These are phyloP conservation scores for Phanerodontia chrysosporium DNA, from an alignment of 768 basidiomycete genomes.

Conservation along the genomic window DNA sequence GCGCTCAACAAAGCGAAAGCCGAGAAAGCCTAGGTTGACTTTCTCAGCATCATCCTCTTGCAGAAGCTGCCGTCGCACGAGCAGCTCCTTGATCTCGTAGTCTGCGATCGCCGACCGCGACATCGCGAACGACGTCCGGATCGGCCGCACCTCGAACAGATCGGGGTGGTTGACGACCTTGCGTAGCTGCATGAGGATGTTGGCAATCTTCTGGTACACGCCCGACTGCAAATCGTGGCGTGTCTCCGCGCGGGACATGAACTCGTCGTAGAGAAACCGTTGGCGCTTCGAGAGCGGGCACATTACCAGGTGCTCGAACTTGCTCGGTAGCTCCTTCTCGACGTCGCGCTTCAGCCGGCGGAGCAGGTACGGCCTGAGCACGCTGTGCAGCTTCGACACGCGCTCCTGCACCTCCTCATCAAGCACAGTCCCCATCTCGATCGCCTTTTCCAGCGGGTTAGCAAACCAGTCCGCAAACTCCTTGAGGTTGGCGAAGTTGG, in stretches of 20 bases:
- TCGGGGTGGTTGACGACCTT: slow-evolving; percentile 97
- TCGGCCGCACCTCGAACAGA: slow-evolving; percentile 85
- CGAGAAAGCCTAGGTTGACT: slow-evolving; percentile 59
- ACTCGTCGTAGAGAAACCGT: slow-evolving; percentile 94
- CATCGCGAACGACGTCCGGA: slow-evolving; percentile 74
- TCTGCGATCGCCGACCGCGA: slow-evolving; percentile 71
- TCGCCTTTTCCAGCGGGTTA: slow-evolving; percentile 90
- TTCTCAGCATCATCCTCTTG: slow-evolving; percentile 46
- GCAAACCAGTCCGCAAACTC: slow-evolving; percentile 98
- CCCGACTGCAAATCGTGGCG: slow-evolving; percentile 80
- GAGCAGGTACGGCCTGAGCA: slow-evolving; percentile 93
- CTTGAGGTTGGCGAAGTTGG: slow-evolving; percentile 85
- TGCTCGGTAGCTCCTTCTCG: slow-evolving; percentile 91
- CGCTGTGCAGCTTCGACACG: slow-evolving; percentile 84
- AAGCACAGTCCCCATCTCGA: slow-evolving; percentile 73
- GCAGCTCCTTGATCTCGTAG: slow-evolving; percentile 83
- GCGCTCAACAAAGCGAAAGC: slow-evolving; percentile 55
- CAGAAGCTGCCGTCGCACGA: slow-evolving; percentile 73
- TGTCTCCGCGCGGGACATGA: slow-evolving; percentile 87
- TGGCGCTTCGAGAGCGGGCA: slow-evolving; percentile 89
- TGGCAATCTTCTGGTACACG: slow-evolving; percentile 84
- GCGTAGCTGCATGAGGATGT: slow-evolving; percentile 96
- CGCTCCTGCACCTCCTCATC: slow-evolving; percentile 85
- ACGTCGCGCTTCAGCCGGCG: slow-evolving; percentile 98
- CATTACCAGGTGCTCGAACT: slow-evolving; percentile 85